A percentile compares a stretch with the other conserved stretches of the same genome.
phyloP scores from a whole-genome alignment of 495 filamentous ascomycete genomes.

The Aspergillus sparsus region DNA sequence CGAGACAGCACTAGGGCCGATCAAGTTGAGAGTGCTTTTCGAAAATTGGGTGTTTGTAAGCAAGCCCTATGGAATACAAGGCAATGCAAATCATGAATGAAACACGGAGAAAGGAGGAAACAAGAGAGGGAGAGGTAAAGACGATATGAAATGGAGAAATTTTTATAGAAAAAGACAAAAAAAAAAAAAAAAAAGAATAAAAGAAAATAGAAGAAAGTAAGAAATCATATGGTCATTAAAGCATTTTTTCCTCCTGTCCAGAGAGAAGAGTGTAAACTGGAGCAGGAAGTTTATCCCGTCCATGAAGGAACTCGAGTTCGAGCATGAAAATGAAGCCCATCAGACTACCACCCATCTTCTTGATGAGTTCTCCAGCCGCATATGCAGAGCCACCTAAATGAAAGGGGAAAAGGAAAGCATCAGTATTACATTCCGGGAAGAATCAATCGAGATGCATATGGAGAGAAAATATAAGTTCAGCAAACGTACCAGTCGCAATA shows the following conservation, averaged over 20 bases:
- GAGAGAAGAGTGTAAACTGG: slow-evolving; percentile 82
- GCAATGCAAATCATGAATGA: neutral
- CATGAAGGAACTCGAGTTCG: slow-evolving; percentile 93
- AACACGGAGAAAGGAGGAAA: slow-evolving; percentile 1
- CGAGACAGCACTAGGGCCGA: slow-evolving; percentile 5
- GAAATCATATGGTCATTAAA: slow-evolving; percentile 13
- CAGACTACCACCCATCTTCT: slow-evolving; percentile 78
- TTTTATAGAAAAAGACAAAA: neutral
- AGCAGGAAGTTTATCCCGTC: slow-evolving; percentile 82
- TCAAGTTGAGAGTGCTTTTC: slow-evolving; percentile 6
- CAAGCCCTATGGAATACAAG: neutral
- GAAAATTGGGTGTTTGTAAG: slow-evolving; percentile 3
- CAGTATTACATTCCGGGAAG: neutral
- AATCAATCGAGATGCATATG: neutral
- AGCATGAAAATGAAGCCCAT: slow-evolving; percentile 93
- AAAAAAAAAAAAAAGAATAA: slow-evolving; percentile 4
- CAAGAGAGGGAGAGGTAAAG: neutral
- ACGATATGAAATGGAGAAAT: too few relatives aligned
- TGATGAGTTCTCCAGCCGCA: slow-evolving; percentile 82
- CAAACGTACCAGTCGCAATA: slow-evolving; percentile 85
- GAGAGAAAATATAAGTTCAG: neutral
- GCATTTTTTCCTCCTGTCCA: slow-evolving; percentile 49
- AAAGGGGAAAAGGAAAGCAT: neutral
- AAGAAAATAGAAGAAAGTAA: neutral
- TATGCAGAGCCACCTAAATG: slow-evolving; percentile 83